Percentiles rank a stretch among this genome's conserved stretches.
phyloP scores from a whole-genome alignment of 331 rosid species.

The Acacia concinna region DNA sequence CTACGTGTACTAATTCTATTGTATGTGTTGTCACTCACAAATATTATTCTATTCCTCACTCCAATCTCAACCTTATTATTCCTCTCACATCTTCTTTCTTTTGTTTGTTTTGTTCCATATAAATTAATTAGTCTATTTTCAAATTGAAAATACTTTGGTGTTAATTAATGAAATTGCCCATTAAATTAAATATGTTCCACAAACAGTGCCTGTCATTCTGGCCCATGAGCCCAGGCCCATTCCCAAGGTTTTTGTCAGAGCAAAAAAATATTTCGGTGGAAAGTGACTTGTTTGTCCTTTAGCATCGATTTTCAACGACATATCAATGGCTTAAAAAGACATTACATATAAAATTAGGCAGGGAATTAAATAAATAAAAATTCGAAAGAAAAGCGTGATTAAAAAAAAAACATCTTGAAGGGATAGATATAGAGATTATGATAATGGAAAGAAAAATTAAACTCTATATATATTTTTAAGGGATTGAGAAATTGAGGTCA shows the following conservation, averaged over 20 bases:
- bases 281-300: not conserved
- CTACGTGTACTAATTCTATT: slow-evolving; percentile 10
- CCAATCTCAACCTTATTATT: not conserved
- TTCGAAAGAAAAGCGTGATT: not conserved
- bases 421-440: not conserved
- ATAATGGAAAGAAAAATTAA: not conserved
- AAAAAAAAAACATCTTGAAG: not conserved
- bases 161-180: not conserved
- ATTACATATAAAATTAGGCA: not conserved
- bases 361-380: not conserved
- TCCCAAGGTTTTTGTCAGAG: not conserved
- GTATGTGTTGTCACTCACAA: slow-evolving; percentile 28
- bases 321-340: not conserved
- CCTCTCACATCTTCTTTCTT: not conserved
- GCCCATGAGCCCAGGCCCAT: slow-evolving; percentile 3
- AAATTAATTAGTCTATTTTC: not conserved
- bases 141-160: not conserved
- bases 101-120: not conserved
- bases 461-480: not conserved
- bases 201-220: not conserved
- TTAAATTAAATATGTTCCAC: slow-evolving; percentile 5
- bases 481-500: not conserved
- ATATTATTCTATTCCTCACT: slow-evolving; percentile 36
- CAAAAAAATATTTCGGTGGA: not conserved
- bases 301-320: not conserved